Conservation (phyloP, 2,329 filamentous ascomycete genomes). For the Tolypocladium nubicola region DNA sequence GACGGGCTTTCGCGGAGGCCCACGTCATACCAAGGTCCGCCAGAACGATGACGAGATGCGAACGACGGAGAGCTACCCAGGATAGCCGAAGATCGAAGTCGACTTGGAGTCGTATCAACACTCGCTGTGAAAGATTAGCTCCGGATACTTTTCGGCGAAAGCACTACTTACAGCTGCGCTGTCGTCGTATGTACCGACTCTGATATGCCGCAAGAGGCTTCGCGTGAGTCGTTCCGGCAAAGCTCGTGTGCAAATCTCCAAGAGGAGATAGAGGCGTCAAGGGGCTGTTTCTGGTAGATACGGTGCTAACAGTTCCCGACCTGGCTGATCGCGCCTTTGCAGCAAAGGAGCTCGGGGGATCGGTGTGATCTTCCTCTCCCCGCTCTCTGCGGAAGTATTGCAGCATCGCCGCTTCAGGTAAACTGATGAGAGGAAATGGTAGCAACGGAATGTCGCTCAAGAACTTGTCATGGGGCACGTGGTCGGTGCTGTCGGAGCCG, state of each 20-base stretch:
- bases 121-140: not conserved
- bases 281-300: conserved; percentile 13
- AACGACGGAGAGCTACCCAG: not conserved
- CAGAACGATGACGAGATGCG: not conserved
- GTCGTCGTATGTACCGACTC: not conserved
- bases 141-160: not conserved
- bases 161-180: not conserved
- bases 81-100: conserved; percentile 2
- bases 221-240: not conserved
- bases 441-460: conserved; percentile 15
- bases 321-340: conserved; percentile 16
- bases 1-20: conserved; percentile 5
- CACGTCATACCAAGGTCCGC: not conserved
- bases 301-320: conserved; percentile 19
- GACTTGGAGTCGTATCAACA: not conserved
- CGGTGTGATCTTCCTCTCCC: conserved; percentile 27
- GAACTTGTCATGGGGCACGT: conserved; percentile 12
- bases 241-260: conserved; percentile 4
- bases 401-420: conserved; percentile 23
- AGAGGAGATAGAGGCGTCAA: conserved; percentile 14
- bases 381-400: conserved; percentile 20
- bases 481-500: not conserved
- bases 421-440: conserved; percentile 25
- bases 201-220: conserved; percentile 10
- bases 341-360: conserved; percentile 16